These are phyloP conservation scores for Fusarium nodosum DNA, from an alignment of 2,329 filamentous ascomycete genomes.

Conservation along the genomic window DNA sequence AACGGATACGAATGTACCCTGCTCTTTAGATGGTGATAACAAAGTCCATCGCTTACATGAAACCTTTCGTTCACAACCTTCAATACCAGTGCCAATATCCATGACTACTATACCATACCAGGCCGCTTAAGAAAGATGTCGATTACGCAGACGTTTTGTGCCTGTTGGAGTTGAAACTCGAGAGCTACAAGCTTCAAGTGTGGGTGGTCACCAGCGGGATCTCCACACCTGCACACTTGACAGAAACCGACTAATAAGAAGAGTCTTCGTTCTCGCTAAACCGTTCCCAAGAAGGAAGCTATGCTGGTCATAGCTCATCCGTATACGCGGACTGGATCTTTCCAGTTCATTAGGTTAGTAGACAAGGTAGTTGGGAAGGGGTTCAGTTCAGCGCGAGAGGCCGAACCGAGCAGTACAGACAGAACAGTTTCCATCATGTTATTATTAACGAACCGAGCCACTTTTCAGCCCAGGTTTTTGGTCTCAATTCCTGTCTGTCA, in stretches of 20 bases:
- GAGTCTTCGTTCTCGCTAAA: slow-evolving; percentile 20
- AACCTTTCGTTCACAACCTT: neutral
- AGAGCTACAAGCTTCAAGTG: slow-evolving; percentile 10
- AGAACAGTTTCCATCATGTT: slow-evolving; percentile 23
- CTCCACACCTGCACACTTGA: slow-evolving; percentile 29
- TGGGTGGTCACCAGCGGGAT: slow-evolving; percentile 17
- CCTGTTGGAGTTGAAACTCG: slow-evolving; percentile 13
- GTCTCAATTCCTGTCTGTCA: neutral
- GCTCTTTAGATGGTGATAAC: neutral
- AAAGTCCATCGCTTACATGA: neutral
- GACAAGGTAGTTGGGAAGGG: neutral
- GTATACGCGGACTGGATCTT: slow-evolving; percentile 29
- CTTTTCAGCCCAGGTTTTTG: neutral
- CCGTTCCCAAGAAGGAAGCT: slow-evolving; percentile 1
- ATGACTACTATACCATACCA: neutral
- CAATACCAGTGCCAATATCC: neutral
- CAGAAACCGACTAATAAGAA: slow-evolving; percentile 31
- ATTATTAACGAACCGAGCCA: slow-evolving; percentile 25
- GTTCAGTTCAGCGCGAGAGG: slow-evolving; percentile 23
- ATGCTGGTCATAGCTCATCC: slow-evolving; percentile 24
- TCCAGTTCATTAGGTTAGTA: neutral
- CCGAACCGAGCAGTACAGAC: slow-evolving; percentile 28
- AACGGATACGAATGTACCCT: neutral
- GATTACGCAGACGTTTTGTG: slow-evolving; percentile 12
- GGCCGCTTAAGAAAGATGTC: slow-evolving; percentile 12